A percentile compares a stretch with the other conserved stretches of the same genome.
Conservation (phyloP, 805 yeast species). For the Barnettozyma wickerhamii region DNA sequence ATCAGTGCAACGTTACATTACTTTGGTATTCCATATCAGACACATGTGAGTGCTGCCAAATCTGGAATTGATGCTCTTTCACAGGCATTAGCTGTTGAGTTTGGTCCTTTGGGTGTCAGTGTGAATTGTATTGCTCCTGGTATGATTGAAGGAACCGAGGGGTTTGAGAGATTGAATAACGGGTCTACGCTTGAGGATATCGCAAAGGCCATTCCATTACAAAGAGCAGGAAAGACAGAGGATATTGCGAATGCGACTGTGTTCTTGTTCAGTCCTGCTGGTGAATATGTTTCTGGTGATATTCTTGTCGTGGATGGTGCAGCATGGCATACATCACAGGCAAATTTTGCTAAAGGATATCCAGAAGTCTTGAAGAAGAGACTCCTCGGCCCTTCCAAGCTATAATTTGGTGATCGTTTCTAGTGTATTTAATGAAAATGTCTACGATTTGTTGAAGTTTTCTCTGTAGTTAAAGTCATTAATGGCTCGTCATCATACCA, state of each 20-base stretch:
- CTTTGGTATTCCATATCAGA: conserved; percentile 82
- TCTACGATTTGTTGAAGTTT: background rate
- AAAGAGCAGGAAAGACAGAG: conserved; percentile 59
- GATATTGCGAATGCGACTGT: conserved; percentile 91
- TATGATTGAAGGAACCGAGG: conserved; percentile 83
- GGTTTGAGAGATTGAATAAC: conserved; percentile 58
- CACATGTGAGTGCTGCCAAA: conserved; percentile 92
- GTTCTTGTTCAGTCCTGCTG: conserved; percentile 79
- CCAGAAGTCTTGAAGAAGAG: conserved; percentile 38
- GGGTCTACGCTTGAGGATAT: conserved; percentile 38
- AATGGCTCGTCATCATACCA: no score
- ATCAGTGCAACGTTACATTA: conserved; percentile 90
- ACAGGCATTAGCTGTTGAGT: conserved; percentile 80
- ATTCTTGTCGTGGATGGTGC: conserved; percentile 87
- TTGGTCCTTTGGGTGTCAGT: conserved; percentile 85
- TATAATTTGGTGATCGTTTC: conserved; percentile 19
- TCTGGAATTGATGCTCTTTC: conserved; percentile 92
- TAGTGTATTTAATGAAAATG: background rate
- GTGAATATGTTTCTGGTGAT: conserved; percentile 72
- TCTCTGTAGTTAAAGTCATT: no score
- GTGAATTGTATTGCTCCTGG: conserved; percentile 91
- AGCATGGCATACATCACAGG: conserved; percentile 72
- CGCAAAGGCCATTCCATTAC: conserved; percentile 46
- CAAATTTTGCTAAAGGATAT: conserved; percentile 34
- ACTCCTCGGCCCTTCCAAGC: conserved; percentile 31